phyloP scores from a whole-genome alignment of 2,329 filamentous ascomycete genomes.

The Aspergillus awamori region DNA sequence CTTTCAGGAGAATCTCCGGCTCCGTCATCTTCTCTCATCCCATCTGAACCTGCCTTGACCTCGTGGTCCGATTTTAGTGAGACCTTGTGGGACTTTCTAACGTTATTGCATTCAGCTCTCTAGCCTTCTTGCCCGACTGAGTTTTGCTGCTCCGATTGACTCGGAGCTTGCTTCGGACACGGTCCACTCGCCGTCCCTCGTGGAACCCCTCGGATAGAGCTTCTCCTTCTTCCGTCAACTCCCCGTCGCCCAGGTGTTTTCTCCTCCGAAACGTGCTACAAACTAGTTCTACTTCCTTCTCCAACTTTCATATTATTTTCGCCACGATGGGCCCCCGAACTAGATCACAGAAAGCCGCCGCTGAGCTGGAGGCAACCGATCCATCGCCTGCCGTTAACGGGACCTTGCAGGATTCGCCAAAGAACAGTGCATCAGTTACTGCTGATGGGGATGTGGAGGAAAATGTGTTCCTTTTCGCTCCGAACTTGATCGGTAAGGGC shows the following conservation, averaged over 20 bases:
- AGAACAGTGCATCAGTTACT: slow-evolving; percentile 33
- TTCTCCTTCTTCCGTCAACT: slow-evolving; percentile 15
- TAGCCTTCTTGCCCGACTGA: background rate
- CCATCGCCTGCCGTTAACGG: slow-evolving; percentile 35
- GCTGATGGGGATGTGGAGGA: slow-evolving; percentile 52
- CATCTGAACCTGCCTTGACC: background rate
- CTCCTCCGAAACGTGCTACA: background rate
- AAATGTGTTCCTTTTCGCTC: slow-evolving; percentile 81
- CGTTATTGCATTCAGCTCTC: background rate
- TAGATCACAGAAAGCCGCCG: slow-evolving; percentile 43
- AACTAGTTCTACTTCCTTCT: background rate
- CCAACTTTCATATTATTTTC: background rate
- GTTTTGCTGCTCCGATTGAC: background rate
- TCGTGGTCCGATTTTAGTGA: background rate
- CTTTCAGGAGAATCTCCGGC: slow-evolving; percentile 1
- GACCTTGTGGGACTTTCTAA: background rate
- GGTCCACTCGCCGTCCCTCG: slow-evolving; percentile 6
- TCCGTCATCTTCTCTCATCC: background rate
- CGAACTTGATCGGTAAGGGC: slow-evolving; percentile 75
- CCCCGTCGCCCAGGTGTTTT: slow-evolving; percentile 8
- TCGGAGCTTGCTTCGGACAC: slow-evolving; percentile 1
- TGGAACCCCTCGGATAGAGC: slow-evolving; percentile 20
- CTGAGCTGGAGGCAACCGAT: slow-evolving; percentile 36
- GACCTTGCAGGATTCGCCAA: slow-evolving; percentile 33
- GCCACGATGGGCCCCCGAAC: slow-evolving; percentile 42